Evolutionary conservation across 306 rosid species (phyloP).

Genomic region (Crotalaria pallida): DNA sequence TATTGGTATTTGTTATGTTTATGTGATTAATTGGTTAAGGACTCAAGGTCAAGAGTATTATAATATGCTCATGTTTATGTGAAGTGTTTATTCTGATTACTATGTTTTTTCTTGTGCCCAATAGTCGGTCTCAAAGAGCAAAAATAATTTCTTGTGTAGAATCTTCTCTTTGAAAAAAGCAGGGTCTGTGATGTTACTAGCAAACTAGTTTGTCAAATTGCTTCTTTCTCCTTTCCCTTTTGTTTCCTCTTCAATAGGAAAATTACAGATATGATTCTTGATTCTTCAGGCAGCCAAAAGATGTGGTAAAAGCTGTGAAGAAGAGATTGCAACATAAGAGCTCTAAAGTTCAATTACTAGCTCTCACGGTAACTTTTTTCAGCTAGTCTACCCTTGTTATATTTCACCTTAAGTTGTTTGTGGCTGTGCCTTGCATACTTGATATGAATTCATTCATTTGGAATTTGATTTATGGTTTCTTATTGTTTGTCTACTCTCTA

Average conservation of each 20-base stretch:
- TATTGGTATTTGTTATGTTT: too few species aligned
- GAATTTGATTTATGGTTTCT: constrained; percentile 30
- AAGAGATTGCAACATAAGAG: constrained; percentile 90
- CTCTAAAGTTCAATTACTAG: constrained; percentile 74
- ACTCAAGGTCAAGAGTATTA: too few species aligned
- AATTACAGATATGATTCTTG: not conserved
- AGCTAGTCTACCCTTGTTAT: constrained; percentile 5
- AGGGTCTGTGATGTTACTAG: not conserved
- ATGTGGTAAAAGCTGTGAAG: constrained; percentile 92
- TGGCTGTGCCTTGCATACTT: not conserved
- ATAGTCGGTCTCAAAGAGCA: too few species aligned
- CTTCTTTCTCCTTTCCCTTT: not conserved
- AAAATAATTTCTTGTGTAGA: too few species aligned
- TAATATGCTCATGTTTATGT: too few species aligned
- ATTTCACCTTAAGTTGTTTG: constrained; percentile 5
- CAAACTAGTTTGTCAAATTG: constrained; percentile 4
- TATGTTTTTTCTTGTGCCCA: too few species aligned
- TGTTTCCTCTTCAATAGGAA: not conserved
- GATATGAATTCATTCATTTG: not conserved
- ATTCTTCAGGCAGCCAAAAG: constrained; percentile 89
- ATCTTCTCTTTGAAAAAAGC: too few species aligned
- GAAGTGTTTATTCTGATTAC: too few species aligned
- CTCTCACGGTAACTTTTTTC: constrained; percentile 69
- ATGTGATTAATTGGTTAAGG: too few species aligned
- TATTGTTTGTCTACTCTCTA: constrained; percentile 25